These are phyloP conservation scores for Colletotrichum falcatum DNA, from an alignment of 2,329 filamentous ascomycete species.

Conservation along the genomic window DNA sequence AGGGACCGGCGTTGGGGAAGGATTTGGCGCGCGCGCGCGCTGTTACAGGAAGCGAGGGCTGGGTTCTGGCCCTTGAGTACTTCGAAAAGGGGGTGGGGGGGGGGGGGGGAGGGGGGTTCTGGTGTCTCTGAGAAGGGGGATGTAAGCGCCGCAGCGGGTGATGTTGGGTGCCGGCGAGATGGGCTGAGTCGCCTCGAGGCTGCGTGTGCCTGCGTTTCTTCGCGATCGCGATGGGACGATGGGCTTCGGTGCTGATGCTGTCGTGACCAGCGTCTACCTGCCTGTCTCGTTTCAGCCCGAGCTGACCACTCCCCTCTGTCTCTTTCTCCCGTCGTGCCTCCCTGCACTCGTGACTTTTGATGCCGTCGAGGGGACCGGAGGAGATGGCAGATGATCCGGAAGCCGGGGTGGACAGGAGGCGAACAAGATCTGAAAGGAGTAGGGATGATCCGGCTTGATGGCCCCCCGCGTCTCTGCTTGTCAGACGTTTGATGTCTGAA, in stretches of 20 bases:
- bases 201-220: slow-evolving; percentile 1
- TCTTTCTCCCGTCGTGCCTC: background rate
- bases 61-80: background rate
- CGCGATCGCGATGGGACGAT: slow-evolving; percentile 6
- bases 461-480: slow-evolving; percentile 34
- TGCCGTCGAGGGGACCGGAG: background rate
- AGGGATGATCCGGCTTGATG: background rate
- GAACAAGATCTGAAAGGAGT: background rate
- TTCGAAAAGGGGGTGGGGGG: background rate
- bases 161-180: background rate
- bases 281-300: slow-evolving; percentile 25
- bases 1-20: slow-evolving; percentile 6
- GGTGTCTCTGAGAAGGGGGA: background rate
- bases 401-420: slow-evolving; percentile 1
- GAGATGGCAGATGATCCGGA: background rate
- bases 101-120: too few relatives aligned
- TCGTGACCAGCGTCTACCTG: slow-evolving; percentile 5
- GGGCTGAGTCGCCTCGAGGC: background rate
- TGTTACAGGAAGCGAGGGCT: slow-evolving; percentile 40
- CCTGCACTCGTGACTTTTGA: background rate
- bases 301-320: background rate
- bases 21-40: background rate
- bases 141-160: slow-evolving; percentile 1
- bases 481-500: slow-evolving; percentile 38
- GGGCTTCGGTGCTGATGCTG: slow-evolving; percentile 4